Evolutionary conservation across 805 yeast genomes (phyloP).

Genomic region (Pichia manshurica): DNA sequence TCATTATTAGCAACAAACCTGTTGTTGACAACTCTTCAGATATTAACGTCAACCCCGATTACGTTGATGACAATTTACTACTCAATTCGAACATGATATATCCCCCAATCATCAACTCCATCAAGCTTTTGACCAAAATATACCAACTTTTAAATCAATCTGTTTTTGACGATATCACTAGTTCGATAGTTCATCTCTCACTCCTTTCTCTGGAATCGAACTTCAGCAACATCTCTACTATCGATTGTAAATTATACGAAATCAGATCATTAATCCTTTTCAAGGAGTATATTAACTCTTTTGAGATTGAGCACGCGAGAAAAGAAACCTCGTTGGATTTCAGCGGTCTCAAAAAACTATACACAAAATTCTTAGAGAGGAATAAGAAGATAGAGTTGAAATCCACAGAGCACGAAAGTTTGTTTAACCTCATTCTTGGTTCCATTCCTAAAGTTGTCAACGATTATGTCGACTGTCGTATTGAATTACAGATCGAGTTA

Average conservation of each 20-base stretch:
- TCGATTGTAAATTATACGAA: constrained; percentile 60
- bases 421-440: constrained; percentile 35
- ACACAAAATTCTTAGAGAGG: constrained; percentile 24
- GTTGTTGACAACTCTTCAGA: constrained; percentile 3
- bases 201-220: constrained; percentile 56
- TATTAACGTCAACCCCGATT: not conserved
- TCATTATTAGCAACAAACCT: constrained; percentile 48
- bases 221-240: constrained; percentile 42
- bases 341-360: constrained; percentile 56
- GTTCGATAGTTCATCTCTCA: constrained; percentile 75
- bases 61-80: not conserved
- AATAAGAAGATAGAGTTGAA: constrained; percentile 6
- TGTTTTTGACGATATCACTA: constrained; percentile 86
- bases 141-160: constrained; percentile 72
- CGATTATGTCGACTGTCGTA: constrained; percentile 71
- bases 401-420: constrained; percentile 13
- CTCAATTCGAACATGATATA: constrained; percentile 31
- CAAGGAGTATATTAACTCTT: constrained; percentile 60
- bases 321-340: constrained; percentile 76
- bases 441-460: constrained; percentile 75
- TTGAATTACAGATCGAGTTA: constrained; percentile 68
- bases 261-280: constrained; percentile 67
- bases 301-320: constrained; percentile 72
- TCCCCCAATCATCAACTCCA: constrained; percentile 65
- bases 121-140: constrained; percentile 66